A percentile compares a stretch with the other conserved stretches of the same genome.
phyloP scores from a whole-genome alignment of 202 grass and related monocot species.

The Setaria viridis region DNA sequence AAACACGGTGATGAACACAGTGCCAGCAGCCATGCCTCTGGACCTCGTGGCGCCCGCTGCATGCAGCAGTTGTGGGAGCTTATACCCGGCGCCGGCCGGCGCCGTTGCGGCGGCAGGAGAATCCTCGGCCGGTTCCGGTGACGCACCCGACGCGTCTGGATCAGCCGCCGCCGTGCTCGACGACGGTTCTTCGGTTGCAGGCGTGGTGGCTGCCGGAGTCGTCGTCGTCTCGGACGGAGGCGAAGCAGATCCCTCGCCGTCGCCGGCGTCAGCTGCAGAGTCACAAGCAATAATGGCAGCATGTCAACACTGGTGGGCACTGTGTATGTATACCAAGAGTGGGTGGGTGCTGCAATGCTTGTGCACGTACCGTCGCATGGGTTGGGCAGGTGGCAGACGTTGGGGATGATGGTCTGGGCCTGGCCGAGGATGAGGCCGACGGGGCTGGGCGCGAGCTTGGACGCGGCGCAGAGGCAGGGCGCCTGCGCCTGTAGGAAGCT shows the following conservation, averaged over 20 bases:
- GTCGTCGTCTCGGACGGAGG: not conserved
- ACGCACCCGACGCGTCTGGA: slow-evolving; percentile 19
- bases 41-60: slow-evolving; percentile 40
- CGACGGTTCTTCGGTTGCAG: slow-evolving; percentile 21
- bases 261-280: not conserved
- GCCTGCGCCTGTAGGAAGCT: slow-evolving; percentile 60
- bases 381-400: slow-evolving; percentile 74
- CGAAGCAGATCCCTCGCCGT: not conserved
- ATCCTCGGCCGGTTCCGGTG: not conserved
- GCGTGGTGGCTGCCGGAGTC: not conserved
- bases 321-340: too few species aligned
- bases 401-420: slow-evolving; percentile 68
- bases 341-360: too few species aligned
- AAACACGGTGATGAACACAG: slow-evolving; percentile 37
- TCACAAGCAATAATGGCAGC: slow-evolving; percentile 7
- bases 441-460: slow-evolving; percentile 51
- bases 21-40: slow-evolving; percentile 13
- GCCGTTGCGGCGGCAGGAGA: slow-evolving; percentile 1
- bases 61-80: slow-evolving; percentile 59
- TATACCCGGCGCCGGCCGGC: slow-evolving; percentile 35
- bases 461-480: slow-evolving; percentile 70
- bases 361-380: slow-evolving; percentile 58
- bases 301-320: not conserved
- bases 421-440: slow-evolving; percentile 63
- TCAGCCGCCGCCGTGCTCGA: not conserved